Evolutionary conservation across 2,329 filamentous ascomycete species (phyloP), one percentile per base, ranked within the genome.

Genomic region (Phoma sp.): DNA sequence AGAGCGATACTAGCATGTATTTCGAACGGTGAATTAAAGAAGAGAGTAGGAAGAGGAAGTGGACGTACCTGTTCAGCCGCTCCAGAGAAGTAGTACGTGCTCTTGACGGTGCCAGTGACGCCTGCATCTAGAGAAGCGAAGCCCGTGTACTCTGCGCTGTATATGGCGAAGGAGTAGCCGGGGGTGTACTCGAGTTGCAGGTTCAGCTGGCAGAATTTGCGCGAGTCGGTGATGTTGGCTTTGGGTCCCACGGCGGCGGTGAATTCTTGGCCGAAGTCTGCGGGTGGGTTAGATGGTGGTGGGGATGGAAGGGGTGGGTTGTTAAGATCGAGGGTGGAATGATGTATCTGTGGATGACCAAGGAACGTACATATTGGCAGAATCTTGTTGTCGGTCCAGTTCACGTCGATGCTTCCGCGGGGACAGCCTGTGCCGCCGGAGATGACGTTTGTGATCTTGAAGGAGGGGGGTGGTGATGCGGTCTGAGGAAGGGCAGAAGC

Each of bases 121-220:
- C 74, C 73, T 4, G 52, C 17, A 36, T 76, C 72, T n/a, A 76
- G 64, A 21, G 68, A 62, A 6, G 65, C 74, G 58, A 66, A 76
- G 39, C 74, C 74, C 7, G 64, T 51, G 55, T 75, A 76, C 48
- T 73, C 72, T 37, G 72, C 70, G 54, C 61, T 67, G 55, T 69
- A 73, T 12, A 76, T 61, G 36, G 68, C 45, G 67, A 75, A 69
- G 58, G 73, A 51, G 73, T 72, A 72, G 62, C 76, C 78, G 60
- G 71, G 64, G 22, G 50, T 68, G 60, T 63, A 75, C 49, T 69
- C 51, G 22, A 72, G 58, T n/a, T 60, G 58, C 52, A 76, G 59
- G 57, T 72, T 74, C 51, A 76, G 61, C 46, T 76, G 73, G 67
- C 72, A 76, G 65, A 73, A 73, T 53, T 76, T 76, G 57, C 74